Percentiles rank a stretch among this genome's conserved stretches.
These are phyloP conservation scores for Martiniozyma abietophila DNA, from an alignment of 805 yeast species.

Conservation along the genomic window DNA sequence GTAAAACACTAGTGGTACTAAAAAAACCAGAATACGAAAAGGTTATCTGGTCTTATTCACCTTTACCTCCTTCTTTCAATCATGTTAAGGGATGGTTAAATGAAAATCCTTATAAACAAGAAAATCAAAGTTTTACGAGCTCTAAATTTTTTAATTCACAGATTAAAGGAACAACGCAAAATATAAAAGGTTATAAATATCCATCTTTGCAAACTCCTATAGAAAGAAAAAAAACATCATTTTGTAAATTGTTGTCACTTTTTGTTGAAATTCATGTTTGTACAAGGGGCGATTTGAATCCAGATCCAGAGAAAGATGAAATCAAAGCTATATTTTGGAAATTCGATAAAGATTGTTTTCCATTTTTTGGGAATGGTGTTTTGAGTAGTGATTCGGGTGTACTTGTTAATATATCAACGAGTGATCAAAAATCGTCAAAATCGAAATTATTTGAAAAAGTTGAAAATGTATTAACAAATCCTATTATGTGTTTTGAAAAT, in stretches of 20 bases:
- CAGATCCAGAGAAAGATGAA: slow-evolving; percentile 60
- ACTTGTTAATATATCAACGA: slow-evolving; percentile 21
- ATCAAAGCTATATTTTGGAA: slow-evolving; percentile 57
- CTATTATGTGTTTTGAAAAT: slow-evolving; percentile 33
- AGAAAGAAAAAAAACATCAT: slow-evolving; percentile 28
- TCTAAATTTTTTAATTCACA: slow-evolving; percentile 34
- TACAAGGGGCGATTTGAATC: slow-evolving; percentile 38
- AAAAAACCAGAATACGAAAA: neutral
- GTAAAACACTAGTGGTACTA: slow-evolving; percentile 1
- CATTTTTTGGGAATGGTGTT: slow-evolving; percentile 25
- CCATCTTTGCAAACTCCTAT: slow-evolving; percentile 22
- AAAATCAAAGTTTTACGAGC: slow-evolving; percentile 9
- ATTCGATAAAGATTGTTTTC: slow-evolving; percentile 35
- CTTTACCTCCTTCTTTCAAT: slow-evolving; percentile 38
- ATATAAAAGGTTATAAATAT: slow-evolving; percentile 31
- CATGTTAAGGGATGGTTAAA: slow-evolving; percentile 30
- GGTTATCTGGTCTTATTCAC: slow-evolving; percentile 10
- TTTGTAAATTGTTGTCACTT: slow-evolving; percentile 45
- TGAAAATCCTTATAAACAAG: slow-evolving; percentile 3
- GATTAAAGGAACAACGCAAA: slow-evolving; percentile 37
- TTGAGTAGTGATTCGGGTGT: slow-evolving; percentile 29
- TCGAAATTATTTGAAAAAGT: neutral
- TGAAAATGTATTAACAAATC: slow-evolving; percentile 7
- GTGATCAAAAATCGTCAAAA: slow-evolving; percentile 1
- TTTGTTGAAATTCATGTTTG: slow-evolving; percentile 61